Evolutionary conservation across 768 basidiomycete genomes (phyloP).

Genomic region (Punctularia strigosozonata): DNA sequence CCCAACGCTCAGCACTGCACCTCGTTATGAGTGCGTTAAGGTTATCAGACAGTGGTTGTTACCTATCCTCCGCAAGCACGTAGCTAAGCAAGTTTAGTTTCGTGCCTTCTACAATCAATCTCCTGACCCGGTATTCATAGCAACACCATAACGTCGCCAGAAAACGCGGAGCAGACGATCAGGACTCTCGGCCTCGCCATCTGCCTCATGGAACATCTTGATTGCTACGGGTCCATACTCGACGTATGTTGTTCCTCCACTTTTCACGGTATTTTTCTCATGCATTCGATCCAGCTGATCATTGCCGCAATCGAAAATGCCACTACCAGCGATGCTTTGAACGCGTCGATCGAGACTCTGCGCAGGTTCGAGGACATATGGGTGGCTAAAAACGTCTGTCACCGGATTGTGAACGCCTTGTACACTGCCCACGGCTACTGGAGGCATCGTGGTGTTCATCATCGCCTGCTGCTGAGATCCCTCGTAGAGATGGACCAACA

Average conservation of each 20-base stretch:
- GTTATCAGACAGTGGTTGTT: constrained; percentile 63
- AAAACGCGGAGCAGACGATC: constrained; percentile 4
- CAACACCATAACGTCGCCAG: too few species aligned
- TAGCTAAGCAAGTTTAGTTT: constrained; percentile 29
- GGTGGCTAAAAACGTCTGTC: constrained; percentile 61
- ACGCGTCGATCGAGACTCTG: constrained; percentile 59
- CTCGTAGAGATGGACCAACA: constrained; percentile 56
- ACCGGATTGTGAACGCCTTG: constrained; percentile 43
- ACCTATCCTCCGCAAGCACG: constrained; percentile 48
- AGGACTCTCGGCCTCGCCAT: constrained; percentile 40
- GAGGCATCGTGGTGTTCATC: constrained; percentile 55
- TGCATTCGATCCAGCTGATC: constrained; percentile 17
- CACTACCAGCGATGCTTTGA: constrained; percentile 38
- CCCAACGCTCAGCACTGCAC: constrained; percentile 34
- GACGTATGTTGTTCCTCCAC: background rate
- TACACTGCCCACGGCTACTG: constrained; percentile 50
- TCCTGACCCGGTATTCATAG: too few species aligned
- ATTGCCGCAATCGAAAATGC: constrained; percentile 38
- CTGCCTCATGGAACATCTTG: constrained; percentile 47
- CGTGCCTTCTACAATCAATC: too few species aligned
- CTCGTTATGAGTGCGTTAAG: constrained; percentile 67
- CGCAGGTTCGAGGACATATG: constrained; percentile 62
- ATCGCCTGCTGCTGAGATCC: constrained; percentile 48
- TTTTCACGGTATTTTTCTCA: too few species aligned
- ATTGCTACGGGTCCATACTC: constrained; percentile 40